Conservation (phyloP, 306 rosid species). For the Lithocarpus polystachyus region DNA sequence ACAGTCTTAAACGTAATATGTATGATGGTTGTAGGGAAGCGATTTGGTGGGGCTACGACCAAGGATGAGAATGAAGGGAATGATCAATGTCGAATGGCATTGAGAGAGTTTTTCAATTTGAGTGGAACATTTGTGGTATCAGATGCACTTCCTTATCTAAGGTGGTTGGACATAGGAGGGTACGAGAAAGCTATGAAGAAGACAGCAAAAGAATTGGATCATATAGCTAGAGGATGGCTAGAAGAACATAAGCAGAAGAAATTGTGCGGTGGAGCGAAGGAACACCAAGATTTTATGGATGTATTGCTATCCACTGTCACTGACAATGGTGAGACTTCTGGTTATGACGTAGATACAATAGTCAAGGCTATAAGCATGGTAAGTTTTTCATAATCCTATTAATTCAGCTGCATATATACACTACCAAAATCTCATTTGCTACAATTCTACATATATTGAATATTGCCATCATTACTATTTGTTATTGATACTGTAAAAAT, state of each 20-base stretch:
- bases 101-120: constrained; percentile 5
- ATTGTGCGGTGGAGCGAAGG: neutral
- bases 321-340: neutral
- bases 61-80: constrained; percentile 1
- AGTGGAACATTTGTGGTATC: constrained; percentile 8
- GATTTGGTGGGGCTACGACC: neutral
- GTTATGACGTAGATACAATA: constrained; percentile 1
- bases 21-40: constrained; percentile 22
- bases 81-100: neutral
- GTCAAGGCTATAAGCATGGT: constrained; percentile 15
- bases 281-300: constrained; percentile 26
- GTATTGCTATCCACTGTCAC: constrained; percentile 9
- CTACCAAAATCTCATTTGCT: too few relatives aligned
- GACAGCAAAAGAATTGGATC: constrained; percentile 23
- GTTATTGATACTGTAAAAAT: too few relatives aligned
- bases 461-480: too few relatives aligned
- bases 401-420: too few relatives aligned
- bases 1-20: constrained; percentile 10
- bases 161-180: constrained; percentile 53
- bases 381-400: neutral
- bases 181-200: constrained; percentile 5
- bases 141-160: constrained; percentile 31
- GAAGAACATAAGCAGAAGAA: constrained; percentile 26
- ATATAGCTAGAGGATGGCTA: neutral
- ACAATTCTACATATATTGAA: too few relatives aligned